Evolutionary conservation across 1,139 yeast species (phyloP), one percentile per base, ranked within the genome.

Genomic region (Kodamaea fungicola): DNA sequence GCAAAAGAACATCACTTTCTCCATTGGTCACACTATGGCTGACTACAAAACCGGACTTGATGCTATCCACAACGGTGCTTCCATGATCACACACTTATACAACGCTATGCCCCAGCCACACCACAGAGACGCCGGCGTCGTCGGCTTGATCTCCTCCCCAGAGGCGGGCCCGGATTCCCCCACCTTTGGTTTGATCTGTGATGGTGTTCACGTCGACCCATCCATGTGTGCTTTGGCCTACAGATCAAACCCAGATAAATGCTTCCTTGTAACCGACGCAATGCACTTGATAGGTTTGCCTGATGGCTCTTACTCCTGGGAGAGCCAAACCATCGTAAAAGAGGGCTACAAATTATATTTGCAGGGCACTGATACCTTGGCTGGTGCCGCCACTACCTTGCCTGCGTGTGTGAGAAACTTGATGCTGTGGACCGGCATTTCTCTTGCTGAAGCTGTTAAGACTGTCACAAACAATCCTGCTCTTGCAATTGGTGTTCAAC

Each of bases 61-160:
- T 40, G 83, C 84, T 0, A 62, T 78, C 23, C 58, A 63, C 13
- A 54, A 64, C 12, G 84, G 84, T 22, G 80, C 81, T 16, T 55
- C 73, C 22, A 77, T 78, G 83, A 64, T 79, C 35, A 79, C 85
- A 5, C 85, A 79, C 50, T 65, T 79, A 43, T 79, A 75, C 57
- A 79, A 79, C 49, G 85, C 85, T 46, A 79, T 79, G 85, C 80
- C 82, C 2, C 81, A 75, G 51, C 81, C 80, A 2, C 83, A 77
- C 49, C 83, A 78, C 49, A 62, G 85, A 49, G 75, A 77, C 35
- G 78, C 76, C 7, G 83, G 84, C 9, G 73, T 78, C 12, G 67
- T 77, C 26, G 84, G 84, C 4, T 61, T 78, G 32, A 64, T 78
- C 25, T 71, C 73, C 22, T 61, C 65, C 8, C 74, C 76, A 3